Conservation (phyloP, 441 rosid genomes). For the Omphalea diandra region DNA sequence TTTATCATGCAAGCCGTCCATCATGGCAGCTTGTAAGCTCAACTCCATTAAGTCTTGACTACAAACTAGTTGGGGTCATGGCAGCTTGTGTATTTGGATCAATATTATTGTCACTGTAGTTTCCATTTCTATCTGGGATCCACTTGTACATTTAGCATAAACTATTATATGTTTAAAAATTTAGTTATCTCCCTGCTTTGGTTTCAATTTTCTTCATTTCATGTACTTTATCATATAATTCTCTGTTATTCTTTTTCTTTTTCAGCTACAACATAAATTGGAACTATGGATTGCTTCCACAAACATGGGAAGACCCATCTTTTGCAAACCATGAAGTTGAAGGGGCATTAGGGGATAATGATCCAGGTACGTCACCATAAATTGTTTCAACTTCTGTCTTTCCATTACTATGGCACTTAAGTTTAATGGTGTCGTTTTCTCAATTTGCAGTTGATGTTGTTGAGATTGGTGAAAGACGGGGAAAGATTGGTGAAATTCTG, state of each 20-base stretch:
- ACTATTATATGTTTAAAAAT: not conserved
- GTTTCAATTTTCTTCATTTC: not conserved
- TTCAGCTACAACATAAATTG: slow-evolving; percentile 86
- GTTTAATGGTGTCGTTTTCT: slow-evolving; percentile 4
- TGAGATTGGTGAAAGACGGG: slow-evolving; percentile 69
- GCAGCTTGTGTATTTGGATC: not conserved
- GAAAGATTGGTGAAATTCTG: slow-evolving; percentile 66
- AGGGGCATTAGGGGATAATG: slow-evolving; percentile 91
- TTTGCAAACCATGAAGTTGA: slow-evolving; percentile 74
- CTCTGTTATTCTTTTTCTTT: not conserved
- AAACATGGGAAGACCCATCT: slow-evolving; percentile 98
- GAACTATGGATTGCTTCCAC: slow-evolving; percentile 98
- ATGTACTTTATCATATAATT: not conserved
- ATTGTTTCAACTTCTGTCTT: slow-evolving; percentile 2
- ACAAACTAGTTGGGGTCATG: not conserved
- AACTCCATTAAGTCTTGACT: not conserved
- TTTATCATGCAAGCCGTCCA: not conserved
- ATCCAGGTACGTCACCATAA: slow-evolving; percentile 55
- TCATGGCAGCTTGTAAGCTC: not conserved
- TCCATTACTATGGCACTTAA: not conserved
- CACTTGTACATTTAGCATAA: too few species aligned
- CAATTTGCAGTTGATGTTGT: slow-evolving; percentile 70
- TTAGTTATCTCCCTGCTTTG: not conserved
- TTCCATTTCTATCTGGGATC: too few species aligned
- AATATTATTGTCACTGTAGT: too few species aligned